These are phyloP conservation scores for Penicillium sp. DNA, from an alignment of 2,329 filamentous ascomycete species.

Conservation along the genomic window DNA sequence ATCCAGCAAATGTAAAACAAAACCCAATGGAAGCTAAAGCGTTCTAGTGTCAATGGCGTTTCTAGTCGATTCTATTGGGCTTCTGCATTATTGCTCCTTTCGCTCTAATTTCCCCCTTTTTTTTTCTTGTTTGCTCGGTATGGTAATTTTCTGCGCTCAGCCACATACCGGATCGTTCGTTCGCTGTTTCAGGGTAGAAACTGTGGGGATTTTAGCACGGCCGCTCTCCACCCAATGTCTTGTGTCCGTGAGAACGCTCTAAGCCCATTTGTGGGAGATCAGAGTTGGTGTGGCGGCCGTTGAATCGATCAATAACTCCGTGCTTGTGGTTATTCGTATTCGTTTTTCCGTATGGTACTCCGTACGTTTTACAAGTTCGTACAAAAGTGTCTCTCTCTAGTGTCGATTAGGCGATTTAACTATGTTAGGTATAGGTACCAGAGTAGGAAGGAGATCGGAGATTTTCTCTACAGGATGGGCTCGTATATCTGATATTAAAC, in stretches of 20 bases:
- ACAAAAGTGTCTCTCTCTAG: neutral
- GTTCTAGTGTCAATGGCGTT: neutral
- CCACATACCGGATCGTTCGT: constrained; percentile 20
- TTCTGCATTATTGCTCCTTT: constrained; percentile 8
- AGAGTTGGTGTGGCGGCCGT: neutral
- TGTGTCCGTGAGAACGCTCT: neutral
- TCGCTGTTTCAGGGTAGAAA: constrained; percentile 25
- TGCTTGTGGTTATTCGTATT: neutral
- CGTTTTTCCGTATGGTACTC: neutral
- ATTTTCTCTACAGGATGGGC: neutral
- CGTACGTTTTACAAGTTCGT: neutral
- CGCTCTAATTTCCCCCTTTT: constrained; percentile 12
- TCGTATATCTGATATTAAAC: constrained; percentile 1
- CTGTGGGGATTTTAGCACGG: constrained; percentile 23
- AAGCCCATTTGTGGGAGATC: neutral
- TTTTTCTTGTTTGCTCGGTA: constrained; percentile 3
- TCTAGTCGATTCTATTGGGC: constrained; percentile 7
- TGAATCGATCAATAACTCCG: neutral
- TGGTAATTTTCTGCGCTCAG: constrained; percentile 14
- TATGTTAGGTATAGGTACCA: neutral
- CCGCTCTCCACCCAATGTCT: constrained; percentile 12
- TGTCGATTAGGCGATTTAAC: neutral
- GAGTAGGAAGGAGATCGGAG: neutral
- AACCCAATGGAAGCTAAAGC: neutral
- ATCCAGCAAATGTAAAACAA: constrained; percentile 11